Evolutionary conservation across 345 rosid genomes (phyloP), one percentile per base, ranked within the genome.

Genomic region (Erodium maritimum): DNA sequence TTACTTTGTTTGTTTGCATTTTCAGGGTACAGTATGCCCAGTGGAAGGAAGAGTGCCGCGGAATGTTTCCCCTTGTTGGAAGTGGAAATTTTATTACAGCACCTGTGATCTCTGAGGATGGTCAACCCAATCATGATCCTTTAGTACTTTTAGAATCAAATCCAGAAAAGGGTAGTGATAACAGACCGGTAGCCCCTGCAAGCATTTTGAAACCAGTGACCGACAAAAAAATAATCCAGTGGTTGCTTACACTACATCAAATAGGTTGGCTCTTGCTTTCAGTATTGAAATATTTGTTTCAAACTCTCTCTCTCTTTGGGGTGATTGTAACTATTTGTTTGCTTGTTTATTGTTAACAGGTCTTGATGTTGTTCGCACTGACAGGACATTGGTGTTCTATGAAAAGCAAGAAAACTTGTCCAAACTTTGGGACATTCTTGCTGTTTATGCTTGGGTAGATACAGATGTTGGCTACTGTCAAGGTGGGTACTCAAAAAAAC

Each of bases 401-500:
- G 97, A 93, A 80, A 85, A 85, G 75, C 86, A 80, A 67, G 82
- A 87, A 65, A 78, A 93, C 75, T 72, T 93, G 75, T 83, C 97
- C 16, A 93, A 83, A 76, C 95, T 90, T 60, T 87, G 96, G 99
- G 99, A 93, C 74, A 80, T 93, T 72, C 83, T 93, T 19, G 81
- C 95, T 66, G 90, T 89, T 69, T 93, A 93, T 75, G 91, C 99
- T 24, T 87, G 99, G 96, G 74, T 89, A 57, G 99, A 89, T 73
- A 80, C 70, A 48, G 99, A 93, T 69, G 89, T 89, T 21, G 99
- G 97, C 56, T 93, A 93, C 64, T 83, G 99, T 75, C 99, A 93
- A 87, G 99, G 99, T 93, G 66, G 33, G 58, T 64, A 51, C 34
- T 42, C 3, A 42, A 42, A 29, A 8, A 22, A 67, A 58, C 19